Base-by-base conservation (phyloP, 2,329 filamentous ascomycete genomes). In the Microsporum canis region DNA sequence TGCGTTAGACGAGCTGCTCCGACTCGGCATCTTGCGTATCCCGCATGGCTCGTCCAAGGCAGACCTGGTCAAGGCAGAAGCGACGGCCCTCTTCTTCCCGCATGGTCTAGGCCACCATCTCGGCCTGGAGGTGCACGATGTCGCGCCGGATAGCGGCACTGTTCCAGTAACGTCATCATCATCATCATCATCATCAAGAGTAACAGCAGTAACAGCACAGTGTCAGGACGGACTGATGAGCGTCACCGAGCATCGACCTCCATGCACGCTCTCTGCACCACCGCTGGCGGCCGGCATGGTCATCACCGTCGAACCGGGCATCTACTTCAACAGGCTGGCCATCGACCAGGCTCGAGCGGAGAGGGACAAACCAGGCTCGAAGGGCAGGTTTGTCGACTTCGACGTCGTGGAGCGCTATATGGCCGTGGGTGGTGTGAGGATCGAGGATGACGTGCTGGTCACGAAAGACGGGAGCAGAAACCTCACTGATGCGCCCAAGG, bases 1-100 rank as follows among this genome's bases (percentile, higher is more conserved):
- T 59, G 89, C 89, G 59, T 91, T 95, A 65, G 83, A 88, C 14
- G 91, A 91, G 0, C 78, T 97, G 2, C 77, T 91, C 33, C 75
- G 79, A 27, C 79, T 96, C 0, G 90, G 90, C 1, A 87, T 97
- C 55, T 75, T 96, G 43, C 82, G 82, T 70, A 55, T 55, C 29
- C 36, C 36, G 1, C 81, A 84, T 7, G 79, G 77, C 41, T 78
- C 83, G 63, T 81, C 82, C 61, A 82, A 86, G 17, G 74, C 75
- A 38, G 70, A 76, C 56, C n/a, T 62, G n/a, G 66, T 67, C 47
- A 62, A 68, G 23, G 73, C 73, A 1, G 73, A 74, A 34, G 73
- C 68, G 17, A 74, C 72, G 5, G 67, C 66, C 12, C 67, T 75
- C 4, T 77, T 76, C 66, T 76, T 76, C 60, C 75, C 74, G 2